Conservation (phyloP, 768 basidiomycete species). For the Kwoniella pini region DNA sequence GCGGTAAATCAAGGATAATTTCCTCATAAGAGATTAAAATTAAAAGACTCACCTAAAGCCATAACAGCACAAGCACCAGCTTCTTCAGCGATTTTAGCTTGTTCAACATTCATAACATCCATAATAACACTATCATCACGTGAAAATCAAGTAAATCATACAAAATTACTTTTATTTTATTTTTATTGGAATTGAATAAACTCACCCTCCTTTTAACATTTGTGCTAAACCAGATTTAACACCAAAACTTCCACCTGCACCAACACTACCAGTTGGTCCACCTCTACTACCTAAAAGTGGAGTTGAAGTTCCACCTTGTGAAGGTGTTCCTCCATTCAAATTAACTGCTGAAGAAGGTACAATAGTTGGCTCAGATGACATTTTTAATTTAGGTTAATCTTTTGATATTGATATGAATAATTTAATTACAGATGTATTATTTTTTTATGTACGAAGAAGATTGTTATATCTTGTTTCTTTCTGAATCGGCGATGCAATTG, state of each 20-base stretch:
- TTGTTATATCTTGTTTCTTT: too few relatives aligned
- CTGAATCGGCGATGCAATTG: too few relatives aligned
- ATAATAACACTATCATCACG: slow-evolving; percentile 59
- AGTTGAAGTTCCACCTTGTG: slow-evolving; percentile 34
- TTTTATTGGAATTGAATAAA: not conserved
- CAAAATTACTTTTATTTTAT: not conserved
- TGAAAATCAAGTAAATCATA: not conserved
- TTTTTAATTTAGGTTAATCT: too few relatives aligned
- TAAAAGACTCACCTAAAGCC: slow-evolving; percentile 56
- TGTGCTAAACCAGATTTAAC: slow-evolving; percentile 93
- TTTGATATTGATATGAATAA: too few relatives aligned
- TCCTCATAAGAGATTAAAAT: not conserved
- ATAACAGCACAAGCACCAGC: slow-evolving; percentile 98
- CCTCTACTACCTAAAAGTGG: slow-evolving; percentile 32
- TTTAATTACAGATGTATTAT: too few relatives aligned
- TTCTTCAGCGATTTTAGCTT: slow-evolving; percentile 93
- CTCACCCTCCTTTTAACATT: slow-evolving; percentile 72
- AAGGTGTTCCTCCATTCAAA: slow-evolving; percentile 9
- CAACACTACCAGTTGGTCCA: slow-evolving; percentile 23
- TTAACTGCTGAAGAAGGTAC: slow-evolving; percentile 40
- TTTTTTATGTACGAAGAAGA: too few relatives aligned
- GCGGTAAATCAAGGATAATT: slow-evolving; percentile 7
- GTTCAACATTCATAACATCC: slow-evolving; percentile 66
- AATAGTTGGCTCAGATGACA: slow-evolving; percentile 44
- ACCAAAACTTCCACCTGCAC: slow-evolving; percentile 50